Evolutionary conservation across 192 early-diverging fungal genomes (phyloP), one percentile per base, ranked within the genome.

Genomic region (Chytriomyces sp.): DNA sequence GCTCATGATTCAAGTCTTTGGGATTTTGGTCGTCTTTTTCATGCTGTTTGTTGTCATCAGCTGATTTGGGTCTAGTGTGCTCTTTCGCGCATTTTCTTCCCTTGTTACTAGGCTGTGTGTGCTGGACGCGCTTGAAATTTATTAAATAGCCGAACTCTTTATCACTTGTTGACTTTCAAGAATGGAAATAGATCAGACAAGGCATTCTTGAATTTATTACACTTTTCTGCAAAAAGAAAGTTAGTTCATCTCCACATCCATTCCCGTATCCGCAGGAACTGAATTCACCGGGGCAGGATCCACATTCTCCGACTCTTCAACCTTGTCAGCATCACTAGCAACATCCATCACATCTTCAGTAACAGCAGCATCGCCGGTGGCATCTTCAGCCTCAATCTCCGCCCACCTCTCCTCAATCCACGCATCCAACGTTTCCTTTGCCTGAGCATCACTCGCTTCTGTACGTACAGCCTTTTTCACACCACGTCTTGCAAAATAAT

Each of bases 1-100:
- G 93, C 83, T 99, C 47, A 96, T 99, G 90, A 87, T 95, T 69
- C 97, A 98, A 82, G 90, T 97, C 50, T 97, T 99, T 85, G 91
- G 90, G 24, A 91, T 94, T 11, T 83, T 98, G 67, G 84, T 99
- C 46, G 88, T 95, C 8, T 96, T 97, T 79, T 94, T 95, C 67
- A 82, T 96, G 68, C 53, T 97, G 50, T 91, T 96, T 83, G 88
- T 90, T 3, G 63, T 90, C 24, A 64, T 78, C 0, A 69, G 49
- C 9, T 78, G 61, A 77, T 18, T n/a, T 2, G 11, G 13, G 16
- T 57, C 20, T 13, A 5, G n/a, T 57, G 0, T 57, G 5, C 16
- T 57, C 35, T 35, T n/a, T 35, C 2, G 28, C 28, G 28, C 28
- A 35, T 35, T 35, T 35, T 35, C 28, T 35, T 35, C 28, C 28